These are phyloP conservation scores for Phaeoacremonium minimum DNA, from an alignment of 2,329 filamentous ascomycete species.

Conservation along the genomic window DNA sequence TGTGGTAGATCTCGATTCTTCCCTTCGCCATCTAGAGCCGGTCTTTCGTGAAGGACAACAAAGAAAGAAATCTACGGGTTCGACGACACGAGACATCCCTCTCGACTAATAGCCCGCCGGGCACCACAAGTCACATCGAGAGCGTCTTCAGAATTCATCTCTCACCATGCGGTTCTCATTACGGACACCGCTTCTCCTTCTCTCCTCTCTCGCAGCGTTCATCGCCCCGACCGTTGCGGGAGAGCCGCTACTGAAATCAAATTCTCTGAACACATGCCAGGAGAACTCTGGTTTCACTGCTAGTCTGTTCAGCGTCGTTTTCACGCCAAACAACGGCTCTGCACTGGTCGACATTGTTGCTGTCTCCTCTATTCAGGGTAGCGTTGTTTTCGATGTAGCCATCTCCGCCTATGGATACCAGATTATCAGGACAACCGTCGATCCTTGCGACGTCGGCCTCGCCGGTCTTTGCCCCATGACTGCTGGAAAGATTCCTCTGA, in stretches of 20 bases:
- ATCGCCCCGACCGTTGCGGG: slow-evolving; percentile 47
- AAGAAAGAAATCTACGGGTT: too few relatives aligned
- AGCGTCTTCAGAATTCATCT: too few relatives aligned
- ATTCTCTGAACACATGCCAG: slow-evolving; percentile 81
- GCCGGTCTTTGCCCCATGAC: slow-evolving; percentile 82
- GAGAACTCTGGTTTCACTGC: slow-evolving; percentile 81
- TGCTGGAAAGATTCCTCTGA: slow-evolving; percentile 69
- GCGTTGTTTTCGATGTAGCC: slow-evolving; percentile 71
- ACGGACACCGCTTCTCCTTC: slow-evolving; percentile 37
- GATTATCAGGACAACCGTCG: slow-evolving; percentile 60
- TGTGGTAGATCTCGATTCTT: too few relatives aligned
- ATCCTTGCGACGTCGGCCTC: slow-evolving; percentile 71
- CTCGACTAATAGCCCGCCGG: not conserved
- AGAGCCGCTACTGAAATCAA: slow-evolving; percentile 69
- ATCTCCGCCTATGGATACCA: slow-evolving; percentile 81
- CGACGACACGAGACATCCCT: not conserved
- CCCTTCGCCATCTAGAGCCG: too few relatives aligned
- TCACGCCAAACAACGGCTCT: slow-evolving; percentile 70
- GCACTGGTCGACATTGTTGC: slow-evolving; percentile 73
- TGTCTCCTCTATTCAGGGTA: slow-evolving; percentile 76
- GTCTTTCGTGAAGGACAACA: too few relatives aligned
- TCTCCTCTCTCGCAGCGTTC: slow-evolving; percentile 41
- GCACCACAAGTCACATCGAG: too few relatives aligned
- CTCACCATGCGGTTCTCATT: slow-evolving; percentile 42
- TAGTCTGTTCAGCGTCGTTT: slow-evolving; percentile 80